Evolutionary conservation across 345 rosid species (phyloP).

Genomic region (Eucalyptus decipiens): DNA sequence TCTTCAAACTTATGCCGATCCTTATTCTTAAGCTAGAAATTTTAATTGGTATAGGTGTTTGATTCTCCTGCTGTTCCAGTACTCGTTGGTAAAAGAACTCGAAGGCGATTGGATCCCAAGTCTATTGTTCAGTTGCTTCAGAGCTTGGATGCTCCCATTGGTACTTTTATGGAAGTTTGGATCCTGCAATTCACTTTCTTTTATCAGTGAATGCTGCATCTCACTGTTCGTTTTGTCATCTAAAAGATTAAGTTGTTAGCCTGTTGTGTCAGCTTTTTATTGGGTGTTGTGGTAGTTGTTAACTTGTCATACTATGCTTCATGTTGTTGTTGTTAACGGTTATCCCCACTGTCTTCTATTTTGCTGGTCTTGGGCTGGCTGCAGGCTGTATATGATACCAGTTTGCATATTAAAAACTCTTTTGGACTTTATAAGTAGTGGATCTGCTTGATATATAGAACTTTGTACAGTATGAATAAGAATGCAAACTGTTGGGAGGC

Average conservation of each 20-base stretch:
- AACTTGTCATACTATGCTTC: background rate
- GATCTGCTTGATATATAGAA: background rate
- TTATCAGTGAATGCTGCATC: background rate
- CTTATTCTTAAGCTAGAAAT: background rate
- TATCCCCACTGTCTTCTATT: background rate
- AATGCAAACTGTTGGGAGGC: background rate
- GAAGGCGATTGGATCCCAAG: slow-evolving; percentile 76
- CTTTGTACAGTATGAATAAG: background rate
- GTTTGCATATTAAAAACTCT: background rate
- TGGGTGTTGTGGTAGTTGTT: background rate
- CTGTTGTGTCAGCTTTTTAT: background rate
- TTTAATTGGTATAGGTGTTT: slow-evolving; percentile 38
- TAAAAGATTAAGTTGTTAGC: background rate
- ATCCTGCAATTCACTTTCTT: background rate
- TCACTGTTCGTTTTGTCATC: background rate
- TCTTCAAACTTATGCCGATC: background rate
- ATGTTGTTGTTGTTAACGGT: background rate
- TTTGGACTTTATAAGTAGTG: background rate
- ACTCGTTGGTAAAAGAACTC: slow-evolving; percentile 49
- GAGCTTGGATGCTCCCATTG: slow-evolving; percentile 54
- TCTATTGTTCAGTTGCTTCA: slow-evolving; percentile 64
- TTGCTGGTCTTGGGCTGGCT: background rate
- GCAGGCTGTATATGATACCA: background rate
- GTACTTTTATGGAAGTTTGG: slow-evolving; percentile 4
- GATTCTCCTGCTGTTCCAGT: slow-evolving; percentile 71